phyloP scores from a whole-genome alignment of 1,139 yeast species.

The Yamadazyma kanchanaburiensis region DNA sequence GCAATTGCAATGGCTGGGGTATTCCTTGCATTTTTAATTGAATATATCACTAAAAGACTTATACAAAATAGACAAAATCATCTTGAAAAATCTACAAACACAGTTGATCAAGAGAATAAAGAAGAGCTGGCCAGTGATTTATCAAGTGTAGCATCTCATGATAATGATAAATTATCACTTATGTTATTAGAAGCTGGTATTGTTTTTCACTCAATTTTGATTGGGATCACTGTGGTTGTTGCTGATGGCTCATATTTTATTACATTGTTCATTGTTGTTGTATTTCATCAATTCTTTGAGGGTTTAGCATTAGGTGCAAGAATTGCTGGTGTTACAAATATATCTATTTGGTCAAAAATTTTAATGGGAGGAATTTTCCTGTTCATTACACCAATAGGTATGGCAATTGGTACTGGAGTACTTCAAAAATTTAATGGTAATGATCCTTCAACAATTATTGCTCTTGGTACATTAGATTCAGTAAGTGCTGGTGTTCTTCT shows the following conservation, averaged over 20 bases:
- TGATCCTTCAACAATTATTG: constrained; percentile 26
- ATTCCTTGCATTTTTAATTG: constrained; percentile 27
- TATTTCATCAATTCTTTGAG: constrained; percentile 41
- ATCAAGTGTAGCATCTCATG: background rate
- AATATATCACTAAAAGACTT: constrained; percentile 15
- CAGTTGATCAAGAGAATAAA: constrained; percentile 2
- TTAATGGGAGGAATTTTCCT: constrained; percentile 18
- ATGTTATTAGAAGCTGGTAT: constrained; percentile 22
- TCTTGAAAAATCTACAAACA: constrained; percentile 2
- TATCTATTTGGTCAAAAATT: constrained; percentile 8
- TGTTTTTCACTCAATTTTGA: constrained; percentile 22
- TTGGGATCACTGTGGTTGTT: constrained; percentile 23
- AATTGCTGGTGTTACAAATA: constrained; percentile 13
- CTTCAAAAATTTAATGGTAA: constrained; percentile 27
- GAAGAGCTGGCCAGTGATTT: constrained; percentile 1
- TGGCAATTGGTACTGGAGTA: constrained; percentile 28
- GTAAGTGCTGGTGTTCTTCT: constrained; percentile 32
- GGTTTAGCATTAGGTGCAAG: constrained; percentile 41
- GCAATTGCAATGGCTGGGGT: constrained; percentile 33
- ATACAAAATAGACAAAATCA: constrained; percentile 6
- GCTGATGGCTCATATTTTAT: constrained; percentile 24
- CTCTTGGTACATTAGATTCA: constrained; percentile 31
- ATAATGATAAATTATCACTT: constrained; percentile 14
- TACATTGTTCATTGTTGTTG: constrained; percentile 33
- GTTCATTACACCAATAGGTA: constrained; percentile 22